Evolutionary conservation across 2,329 filamentous ascomycete species (phyloP).

Genomic region (Diaporthe destruens): DNA sequence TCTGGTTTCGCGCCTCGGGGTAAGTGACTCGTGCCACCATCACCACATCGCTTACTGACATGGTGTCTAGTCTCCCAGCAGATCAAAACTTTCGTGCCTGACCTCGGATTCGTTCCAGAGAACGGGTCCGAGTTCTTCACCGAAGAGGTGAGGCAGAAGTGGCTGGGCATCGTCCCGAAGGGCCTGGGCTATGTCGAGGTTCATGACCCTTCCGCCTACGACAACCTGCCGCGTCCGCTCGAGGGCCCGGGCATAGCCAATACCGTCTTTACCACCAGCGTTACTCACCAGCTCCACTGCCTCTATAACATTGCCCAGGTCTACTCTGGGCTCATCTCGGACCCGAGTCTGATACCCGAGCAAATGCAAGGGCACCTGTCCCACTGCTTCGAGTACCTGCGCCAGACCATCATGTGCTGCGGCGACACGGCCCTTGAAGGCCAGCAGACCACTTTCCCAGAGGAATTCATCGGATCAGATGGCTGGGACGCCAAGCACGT

Average conservation of each 20-base stretch:
- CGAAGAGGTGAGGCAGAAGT: conserved; percentile 49
- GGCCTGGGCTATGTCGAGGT: conserved; percentile 57
- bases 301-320: conserved; percentile 55
- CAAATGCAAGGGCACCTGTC: conserved; percentile 54
- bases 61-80: conserved; percentile 52
- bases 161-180: conserved; percentile 55
- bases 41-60: neutral
- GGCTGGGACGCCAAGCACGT: conserved; percentile 60
- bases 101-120: conserved; percentile 53
- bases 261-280: conserved; percentile 56
- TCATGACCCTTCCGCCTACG: conserved; percentile 50
- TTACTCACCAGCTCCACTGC: conserved; percentile 60
- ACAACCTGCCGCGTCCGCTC: conserved; percentile 53
- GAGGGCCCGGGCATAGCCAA: conserved; percentile 46
- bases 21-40: conserved; percentile 44
- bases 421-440: conserved; percentile 53
- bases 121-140: conserved; percentile 56
- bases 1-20: conserved; percentile 56
- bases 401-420: conserved; percentile 52
- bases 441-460: conserved; percentile 55
- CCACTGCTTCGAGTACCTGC: conserved; percentile 56
- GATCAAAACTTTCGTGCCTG: conserved; percentile 54
- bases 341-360: conserved; percentile 46
- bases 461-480: conserved; percentile 54
- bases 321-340: conserved; percentile 51